Evolutionary conservation across 345 rosid species (phyloP), one percentile per base, ranked within the genome.

Genomic region (Aegle marmelos): DNA sequence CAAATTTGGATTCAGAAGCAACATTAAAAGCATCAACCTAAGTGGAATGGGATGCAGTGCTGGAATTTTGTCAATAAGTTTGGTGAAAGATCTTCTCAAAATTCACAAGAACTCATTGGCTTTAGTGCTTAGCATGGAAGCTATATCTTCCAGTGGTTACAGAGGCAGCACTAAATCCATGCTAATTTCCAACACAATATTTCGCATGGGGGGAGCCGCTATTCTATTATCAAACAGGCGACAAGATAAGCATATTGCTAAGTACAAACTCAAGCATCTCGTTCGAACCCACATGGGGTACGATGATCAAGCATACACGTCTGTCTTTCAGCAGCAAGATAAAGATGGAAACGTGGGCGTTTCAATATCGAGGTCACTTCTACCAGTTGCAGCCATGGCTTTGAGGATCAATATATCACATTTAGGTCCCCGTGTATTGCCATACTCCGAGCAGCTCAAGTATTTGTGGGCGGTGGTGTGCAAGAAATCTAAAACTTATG

Each of bases 41-140:
- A 83, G 93, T 4, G 93, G 93, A 19, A 88, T 90, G 93, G 93
- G 93, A 0, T 90, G 91, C 77, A 88, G 91, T 9, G 93, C 93
- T 0, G 91, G 93, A 37, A 76, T 90, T 70, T 54, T 90, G 67
- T 87, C 93, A 1, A 77, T 87, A 75, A 82, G 87, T 75, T 65
- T 90, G 27, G 91, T 80, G 0, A 90, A 85, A 86, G 89, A 90
- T 45, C 91, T 90, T 5, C 83, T 88, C 58, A 84, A 81, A 82
- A 87, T 86, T 75, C 91, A 84, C 67, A 82, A 80, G 24, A 84
- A 85, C 62, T 86, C 89, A 21, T 9, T 88, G 81, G 91, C 91
- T 10, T 39, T 88, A 27, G 90, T 88, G 64, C 83, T 90, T 76
- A 88, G 90, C 68, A 79, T 83, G 82, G 93, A 90, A 90, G 90